Evolutionary conservation across 129 eudicot genomes (phyloP).

Genomic region (Mikania micrantha): DNA sequence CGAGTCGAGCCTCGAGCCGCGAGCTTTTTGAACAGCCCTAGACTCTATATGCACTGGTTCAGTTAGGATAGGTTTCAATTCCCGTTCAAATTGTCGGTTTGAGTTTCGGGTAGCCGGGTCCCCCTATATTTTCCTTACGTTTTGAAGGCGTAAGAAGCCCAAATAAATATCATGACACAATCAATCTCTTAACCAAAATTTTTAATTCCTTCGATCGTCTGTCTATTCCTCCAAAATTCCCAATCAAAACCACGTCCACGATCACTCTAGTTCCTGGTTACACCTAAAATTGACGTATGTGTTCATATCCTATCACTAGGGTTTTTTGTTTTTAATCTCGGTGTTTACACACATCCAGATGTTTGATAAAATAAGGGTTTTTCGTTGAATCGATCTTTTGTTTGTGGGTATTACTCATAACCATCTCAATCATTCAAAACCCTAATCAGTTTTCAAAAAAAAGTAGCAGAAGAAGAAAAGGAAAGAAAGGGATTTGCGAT

Average conservation of each 20-base stretch:
- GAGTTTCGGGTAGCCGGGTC: no score
- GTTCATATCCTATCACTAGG: background rate
- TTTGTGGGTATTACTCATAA: constrained; percentile 15
- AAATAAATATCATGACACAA: no score
- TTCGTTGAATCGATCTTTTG: background rate
- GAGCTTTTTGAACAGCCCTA: no score
- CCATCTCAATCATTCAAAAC: background rate
- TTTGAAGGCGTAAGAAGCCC: no score
- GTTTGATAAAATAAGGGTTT: background rate
- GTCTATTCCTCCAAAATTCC: constrained; percentile 1
- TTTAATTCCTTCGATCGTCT: no score
- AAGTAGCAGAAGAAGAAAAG: background rate
- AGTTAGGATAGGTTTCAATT: no score
- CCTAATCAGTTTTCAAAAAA: background rate
- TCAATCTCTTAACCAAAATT: no score
- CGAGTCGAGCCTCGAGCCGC: no score
- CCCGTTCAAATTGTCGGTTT: no score
- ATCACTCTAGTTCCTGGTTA: background rate
- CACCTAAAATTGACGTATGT: background rate
- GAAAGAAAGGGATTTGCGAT: background rate
- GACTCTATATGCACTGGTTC: no score
- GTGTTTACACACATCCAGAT: background rate
- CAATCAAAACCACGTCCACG: background rate
- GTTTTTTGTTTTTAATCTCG: no score
- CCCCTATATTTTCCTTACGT: no score